Base-by-base conservation (phyloP, 352 stramenopile genomes). In the Paralagenidium karlingii region DNA sequence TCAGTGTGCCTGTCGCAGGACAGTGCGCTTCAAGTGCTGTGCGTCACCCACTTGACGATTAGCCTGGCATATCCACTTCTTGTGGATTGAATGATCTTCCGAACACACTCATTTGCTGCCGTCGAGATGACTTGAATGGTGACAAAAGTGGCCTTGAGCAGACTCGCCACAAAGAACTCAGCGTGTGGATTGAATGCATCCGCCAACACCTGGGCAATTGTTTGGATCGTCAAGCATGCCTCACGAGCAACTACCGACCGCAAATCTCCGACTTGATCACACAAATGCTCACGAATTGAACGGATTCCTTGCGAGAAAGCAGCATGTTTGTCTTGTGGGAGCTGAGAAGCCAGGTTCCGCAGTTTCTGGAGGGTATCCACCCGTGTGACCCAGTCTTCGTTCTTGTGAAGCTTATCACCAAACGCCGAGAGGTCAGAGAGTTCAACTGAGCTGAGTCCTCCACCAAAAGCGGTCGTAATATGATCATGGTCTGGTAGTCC, bases 61-160 rank as follows among this genome's bases (percentile, higher is more conserved):
- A 86, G 51, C 13, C 73, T 66, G 24, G 51, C 50, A 49, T 85
- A 91, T 10, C 78, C 78, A 33, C 65, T 80, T 33, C 55, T 70
- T 0, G 74, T 86, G 50, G 71, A 85, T 34, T 78, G 53, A 24
- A 91, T 74, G n/a, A 91, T 73, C 2, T 52, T 64, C 38, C 68
- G 69, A 38, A 91, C 77, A 2, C 60, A 84, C 12, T 64, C 53
- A 38, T 89, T 68, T 3, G 78, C 76, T 28, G 78, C 46, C 5
- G 71, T 86, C 16, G 78, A 87, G 22, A 91, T 79, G 21, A 91
- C 66, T 44, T 83, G 68, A 15, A 91, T 91, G 19, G 75, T 91
- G n/a, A 91, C 73, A 36, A 79, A 86, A n/a, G 75, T 87, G 11
- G 69, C 67, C 44, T 91, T 91, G 21, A 91, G 44, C n/a, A 89